Conservation (phyloP, 2,329 filamentous ascomycete genomes). For the Trichocomaceae sp. region DNA sequence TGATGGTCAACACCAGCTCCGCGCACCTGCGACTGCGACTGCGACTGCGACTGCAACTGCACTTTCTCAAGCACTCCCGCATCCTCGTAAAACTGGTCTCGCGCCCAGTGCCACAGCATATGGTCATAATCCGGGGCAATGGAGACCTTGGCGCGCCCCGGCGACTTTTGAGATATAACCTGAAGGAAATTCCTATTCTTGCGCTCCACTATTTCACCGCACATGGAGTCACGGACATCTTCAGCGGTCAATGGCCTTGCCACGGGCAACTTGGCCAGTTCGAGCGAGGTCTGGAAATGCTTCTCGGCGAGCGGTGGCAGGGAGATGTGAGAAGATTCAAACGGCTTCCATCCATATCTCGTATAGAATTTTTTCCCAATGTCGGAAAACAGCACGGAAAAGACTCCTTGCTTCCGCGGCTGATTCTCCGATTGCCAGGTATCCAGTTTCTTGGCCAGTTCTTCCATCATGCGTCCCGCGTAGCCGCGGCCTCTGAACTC, state of each 20-base stretch:
- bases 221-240: conserved; percentile 41
- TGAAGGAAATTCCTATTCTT: conserved; percentile 60
- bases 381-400: conserved; percentile 79
- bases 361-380: conserved; percentile 81
- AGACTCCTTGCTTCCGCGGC: conserved; percentile 43
- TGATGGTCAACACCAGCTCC: conserved; percentile 58
- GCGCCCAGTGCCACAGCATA: conserved; percentile 69
- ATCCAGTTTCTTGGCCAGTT: conserved; percentile 53
- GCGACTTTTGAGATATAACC: conserved; percentile 33
- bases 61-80: conserved; percentile 50
- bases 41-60: conserved; percentile 48
- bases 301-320: conserved; percentile 44
- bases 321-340: conserved; percentile 64
- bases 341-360: conserved; percentile 67
- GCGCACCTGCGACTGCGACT: conserved; percentile 56
- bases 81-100: conserved; percentile 70
- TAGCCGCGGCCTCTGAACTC: conserved; percentile 66
- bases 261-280: conserved; percentile 22
- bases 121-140: conserved; percentile 62
- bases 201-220: conserved; percentile 56
- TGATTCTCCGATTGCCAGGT: conserved; percentile 46
- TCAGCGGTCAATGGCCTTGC: conserved; percentile 27
- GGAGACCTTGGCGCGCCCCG: conserved; percentile 54
- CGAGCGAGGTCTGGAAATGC: conserved; percentile 15
- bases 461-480: conserved; percentile 65